Base-by-base conservation (phyloP, 1,284 basidiomycete genomes). In the Dichomitus squalens region DNA sequence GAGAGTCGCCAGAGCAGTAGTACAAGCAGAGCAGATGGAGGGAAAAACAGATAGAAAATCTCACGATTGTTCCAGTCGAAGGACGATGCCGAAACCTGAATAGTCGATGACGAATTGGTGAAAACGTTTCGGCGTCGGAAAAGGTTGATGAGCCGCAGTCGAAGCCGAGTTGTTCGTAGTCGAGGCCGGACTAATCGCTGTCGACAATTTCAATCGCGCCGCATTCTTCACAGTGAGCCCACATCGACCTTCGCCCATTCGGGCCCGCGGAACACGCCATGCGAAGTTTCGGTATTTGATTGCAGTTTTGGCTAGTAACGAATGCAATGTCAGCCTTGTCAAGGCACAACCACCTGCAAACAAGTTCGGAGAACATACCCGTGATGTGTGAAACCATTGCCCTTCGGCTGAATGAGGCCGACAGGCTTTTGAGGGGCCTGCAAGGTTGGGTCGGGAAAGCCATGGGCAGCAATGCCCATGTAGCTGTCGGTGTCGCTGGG, bases 191-290 rank as follows among this genome's bases (percentile, higher is more conserved):
- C 60, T 75, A 87, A 72, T 89, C 86, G 72, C 79, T 80, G 71
- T 90, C 86, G 73, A 93, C 87, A 86, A 92, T 92, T 66, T 89
- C 89, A 72, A 93, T 91, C 56, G 90, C 86, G 72, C 90, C 90
- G 70, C 90, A 93, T 77, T 91, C 81, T 79, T 92, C 88, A 73
- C 90, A 93, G 71, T 88, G 86, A 64, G 86, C 88, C 90, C 90
- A 93, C 87, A 93, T 92, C 27, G 89, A 86, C 64, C 75, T 67
- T 51, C 68, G 68, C 21, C 74, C 74, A 56, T 72, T 69, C 39
- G 66, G 66, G 52, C 73, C 72, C 16, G 74, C 58, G 14, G 73
- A 71, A 57, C 74, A 76, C 0, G 74, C 73, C 57, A 76, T 67
- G 36, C 74, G 74, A 47, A 76, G 68, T 52, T 75, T 92, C 14